Base-by-base conservation (phyloP, 768 basidiomycete genomes). In the Rhizopogon roseolus region DNA sequence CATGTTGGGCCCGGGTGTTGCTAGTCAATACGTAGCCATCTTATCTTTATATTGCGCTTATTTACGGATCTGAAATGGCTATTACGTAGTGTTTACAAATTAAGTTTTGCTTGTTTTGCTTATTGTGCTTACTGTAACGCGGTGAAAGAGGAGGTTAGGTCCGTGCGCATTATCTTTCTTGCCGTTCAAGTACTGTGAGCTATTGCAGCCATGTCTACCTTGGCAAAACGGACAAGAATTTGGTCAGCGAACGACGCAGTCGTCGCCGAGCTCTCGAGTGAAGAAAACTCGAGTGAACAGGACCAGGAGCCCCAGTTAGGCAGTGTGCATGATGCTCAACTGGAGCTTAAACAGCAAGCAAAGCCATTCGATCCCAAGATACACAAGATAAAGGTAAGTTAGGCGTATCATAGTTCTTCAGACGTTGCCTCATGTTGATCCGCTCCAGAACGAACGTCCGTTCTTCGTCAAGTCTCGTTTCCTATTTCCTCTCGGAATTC, bases 401-500 rank as follows among this genome's bases (percentile, higher is more conserved):
- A 40, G 13, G 22, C 14, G 17, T 6, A 32, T 46, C 8, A 9
- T 46, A 6, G n/a, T 34, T 22, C 19, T 53, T 22, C 13, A 27
- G 36, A 28, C 25, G 13, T 34, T 38, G 9, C 10, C 14, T 28
- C 9, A 45, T 50, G 43, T 5, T 25, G 14, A 3, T 14, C 14
- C 14, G 19, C 22, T 16, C 34, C 46, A 66, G 68, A 43, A 38
- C 22, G 46, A 57, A 19, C 57, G 51, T 3, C 58, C 17, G 25
- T 56, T 69, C 38, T 64, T 65, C 46, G 57, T 55, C 39, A 66
- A 71, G 54, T 61, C 63, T 19, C 75, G 81, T 48, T 83, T 88
- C 54, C 68, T 89, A n/a, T 91, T 92, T 63, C 79, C 85, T 5
- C 62, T 89, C 3, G 90, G 89, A 29, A 73, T 92, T n/a, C 50